Evolutionary conservation across 202 grass and related monocot species (phyloP).

Genomic region (Panicum hallii): DNA sequence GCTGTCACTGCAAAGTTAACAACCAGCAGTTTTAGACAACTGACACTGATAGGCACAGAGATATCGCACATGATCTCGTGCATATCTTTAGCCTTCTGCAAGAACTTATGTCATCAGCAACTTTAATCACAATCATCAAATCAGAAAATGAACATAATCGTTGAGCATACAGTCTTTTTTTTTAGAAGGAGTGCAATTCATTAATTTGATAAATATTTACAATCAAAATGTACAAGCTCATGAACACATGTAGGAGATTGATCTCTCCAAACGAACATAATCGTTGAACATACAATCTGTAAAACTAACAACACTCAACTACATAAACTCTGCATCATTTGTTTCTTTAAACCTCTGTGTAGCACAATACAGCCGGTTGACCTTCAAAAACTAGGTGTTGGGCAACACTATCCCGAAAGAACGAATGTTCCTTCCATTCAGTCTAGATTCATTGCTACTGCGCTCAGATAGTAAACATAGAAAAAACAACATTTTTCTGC

Average conservation of each 20-base stretch:
- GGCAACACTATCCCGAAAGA: neutral
- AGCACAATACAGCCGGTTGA: neutral
- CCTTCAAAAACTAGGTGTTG: neutral
- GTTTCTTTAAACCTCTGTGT: neutral
- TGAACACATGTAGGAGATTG: too few species aligned
- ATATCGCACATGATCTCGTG: neutral
- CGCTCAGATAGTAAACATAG: neutral
- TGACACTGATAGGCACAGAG: neutral
- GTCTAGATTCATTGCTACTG: constrained; percentile 19
- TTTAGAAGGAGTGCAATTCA: too few species aligned
- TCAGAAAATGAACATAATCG: neutral
- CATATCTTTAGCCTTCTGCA: neutral
- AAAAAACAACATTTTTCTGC: neutral
- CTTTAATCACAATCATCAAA: neutral
- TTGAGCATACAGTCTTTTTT: neutral
- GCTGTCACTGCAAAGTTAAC: too few species aligned
- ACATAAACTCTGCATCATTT: neutral
- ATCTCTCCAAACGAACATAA: neutral
- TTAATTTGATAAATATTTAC: too few species aligned
- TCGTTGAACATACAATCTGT: neutral
- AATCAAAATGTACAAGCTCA: too few species aligned
- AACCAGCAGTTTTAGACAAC: neutral
- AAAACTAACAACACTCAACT: neutral
- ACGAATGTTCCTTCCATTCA: neutral
- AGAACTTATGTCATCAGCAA: neutral